phyloP scores from a whole-genome alignment of 352 stramenopile species.

The Phytopythium delawarense region DNA sequence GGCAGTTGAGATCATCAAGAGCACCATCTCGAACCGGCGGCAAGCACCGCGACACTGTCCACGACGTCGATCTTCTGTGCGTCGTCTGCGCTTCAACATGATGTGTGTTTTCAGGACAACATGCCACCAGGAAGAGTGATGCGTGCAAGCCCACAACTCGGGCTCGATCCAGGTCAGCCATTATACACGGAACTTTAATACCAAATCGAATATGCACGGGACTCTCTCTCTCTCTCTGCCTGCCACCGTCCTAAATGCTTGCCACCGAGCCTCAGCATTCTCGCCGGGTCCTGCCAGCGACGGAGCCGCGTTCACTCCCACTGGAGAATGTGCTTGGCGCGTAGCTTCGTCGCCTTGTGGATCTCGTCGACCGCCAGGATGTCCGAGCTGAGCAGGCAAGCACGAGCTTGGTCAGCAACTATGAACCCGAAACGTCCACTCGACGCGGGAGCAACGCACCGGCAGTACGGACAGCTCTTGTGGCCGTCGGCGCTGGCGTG shows the following conservation, averaged over 20 bases:
- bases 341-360: constrained; percentile 46
- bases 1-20: too few species aligned
- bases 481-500: constrained; percentile 37
- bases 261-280: neutral
- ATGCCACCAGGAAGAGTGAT: neutral
- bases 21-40: too few species aligned
- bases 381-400: constrained; percentile 12
- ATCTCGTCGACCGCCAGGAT: constrained; percentile 33
- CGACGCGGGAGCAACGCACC: constrained; percentile 13
- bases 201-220: neutral
- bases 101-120: too few species aligned
- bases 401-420: neutral
- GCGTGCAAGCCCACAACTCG: neutral
- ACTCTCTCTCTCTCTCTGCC: neutral
- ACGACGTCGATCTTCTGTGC: too few species aligned
- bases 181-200: neutral
- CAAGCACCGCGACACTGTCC: too few species aligned
- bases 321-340: constrained; percentile 25
- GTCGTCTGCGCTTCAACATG: too few species aligned
- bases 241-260: neutral
- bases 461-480: constrained; percentile 69
- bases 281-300: neutral
- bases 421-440: neutral
- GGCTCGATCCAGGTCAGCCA: neutral
- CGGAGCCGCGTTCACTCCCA: constrained; percentile 12